These are phyloP conservation scores for Hymenoscyphus infarciens DNA, from an alignment of 2,329 filamentous ascomycete genomes.

Conservation along the genomic window DNA sequence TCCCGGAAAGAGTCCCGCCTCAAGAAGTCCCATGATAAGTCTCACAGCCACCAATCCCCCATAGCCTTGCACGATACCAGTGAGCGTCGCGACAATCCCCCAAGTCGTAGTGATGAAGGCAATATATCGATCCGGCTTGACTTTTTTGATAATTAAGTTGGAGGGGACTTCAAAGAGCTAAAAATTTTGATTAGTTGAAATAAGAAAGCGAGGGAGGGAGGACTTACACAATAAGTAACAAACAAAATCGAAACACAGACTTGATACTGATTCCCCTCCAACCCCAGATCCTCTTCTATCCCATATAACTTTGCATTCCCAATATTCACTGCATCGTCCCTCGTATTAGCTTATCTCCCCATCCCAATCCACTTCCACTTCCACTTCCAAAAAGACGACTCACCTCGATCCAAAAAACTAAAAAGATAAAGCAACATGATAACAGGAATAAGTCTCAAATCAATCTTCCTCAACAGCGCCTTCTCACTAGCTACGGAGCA, in stretches of 20 bases:
- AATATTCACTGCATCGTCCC: conserved; percentile 45
- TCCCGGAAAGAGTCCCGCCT: conserved; percentile 58
- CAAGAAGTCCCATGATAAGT: conserved; percentile 53
- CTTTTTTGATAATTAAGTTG: conserved; percentile 45
- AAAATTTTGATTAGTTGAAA: too few species aligned
- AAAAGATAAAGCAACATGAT: too few species aligned
- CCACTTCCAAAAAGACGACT: neutral
- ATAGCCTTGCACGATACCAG: conserved; percentile 51
- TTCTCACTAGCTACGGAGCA: neutral
- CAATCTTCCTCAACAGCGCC: too few species aligned
- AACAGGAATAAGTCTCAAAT: too few species aligned
- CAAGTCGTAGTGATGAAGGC: conserved; percentile 46
- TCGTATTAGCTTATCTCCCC: too few species aligned
- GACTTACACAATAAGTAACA: conserved; percentile 44
- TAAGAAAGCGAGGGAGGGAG: too few species aligned
- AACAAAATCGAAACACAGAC: conserved; percentile 50
- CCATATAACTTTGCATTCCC: conserved; percentile 58
- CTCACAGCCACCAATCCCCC: conserved; percentile 52
- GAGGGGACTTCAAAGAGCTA: conserved; percentile 43
- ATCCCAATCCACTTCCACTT: too few species aligned
- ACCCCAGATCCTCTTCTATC: conserved; percentile 52
- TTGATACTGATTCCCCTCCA: conserved; percentile 54
- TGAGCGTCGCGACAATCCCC: conserved; percentile 51
- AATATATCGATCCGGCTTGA: conserved; percentile 44
- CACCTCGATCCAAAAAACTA: too few species aligned